phyloP scores from a whole-genome alignment of 768 basidiomycete genomes.

The Hebeloma cylindrosporum region DNA sequence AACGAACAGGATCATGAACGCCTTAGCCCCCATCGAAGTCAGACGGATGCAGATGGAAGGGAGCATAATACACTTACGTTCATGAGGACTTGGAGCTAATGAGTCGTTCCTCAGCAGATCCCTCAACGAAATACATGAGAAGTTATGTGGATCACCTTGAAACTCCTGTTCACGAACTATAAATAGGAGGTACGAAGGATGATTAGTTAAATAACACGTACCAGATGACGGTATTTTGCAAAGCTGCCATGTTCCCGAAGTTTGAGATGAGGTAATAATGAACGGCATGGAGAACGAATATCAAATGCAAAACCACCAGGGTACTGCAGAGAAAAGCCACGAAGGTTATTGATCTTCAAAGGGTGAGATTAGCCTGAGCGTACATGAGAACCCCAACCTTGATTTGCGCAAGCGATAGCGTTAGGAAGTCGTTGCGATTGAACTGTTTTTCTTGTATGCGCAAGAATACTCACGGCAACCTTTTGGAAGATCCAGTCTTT shows the following conservation, averaged over 20 bases:
- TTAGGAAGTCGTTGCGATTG: too few species aligned
- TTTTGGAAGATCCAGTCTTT: constrained; percentile 34
- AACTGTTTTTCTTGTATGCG: too few species aligned
- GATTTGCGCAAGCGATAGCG: too few species aligned
- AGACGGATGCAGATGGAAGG: not conserved
- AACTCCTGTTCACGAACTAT: constrained; percentile 20
- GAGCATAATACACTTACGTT: constrained; percentile 32
- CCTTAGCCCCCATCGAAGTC: constrained; percentile 23
- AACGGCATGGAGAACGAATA: constrained; percentile 31
- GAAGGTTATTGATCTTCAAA: not conserved
- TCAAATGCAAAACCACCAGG: constrained; percentile 34
- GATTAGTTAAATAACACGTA: constrained; percentile 12
- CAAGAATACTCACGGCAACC: constrained; percentile 24
- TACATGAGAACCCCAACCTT: too few species aligned
- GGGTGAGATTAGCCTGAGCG: not conserved
- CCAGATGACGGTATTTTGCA: constrained; percentile 31
- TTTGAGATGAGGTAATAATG: constrained; percentile 35
- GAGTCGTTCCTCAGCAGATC: not conserved
- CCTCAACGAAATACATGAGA: not conserved
- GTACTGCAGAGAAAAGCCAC: too few species aligned
- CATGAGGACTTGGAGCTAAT: constrained; percentile 31
- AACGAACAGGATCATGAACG: constrained; percentile 42
- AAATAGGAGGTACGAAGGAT: not conserved
- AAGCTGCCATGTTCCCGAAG: constrained; percentile 28
- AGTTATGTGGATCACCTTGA: constrained; percentile 9